Percentiles rank a stretch among this genome's conserved stretches.
These are phyloP conservation scores for Hypoxylon lienhwacheense DNA, from an alignment of 495 filamentous ascomycete genomes.

Conservation along the genomic window DNA sequence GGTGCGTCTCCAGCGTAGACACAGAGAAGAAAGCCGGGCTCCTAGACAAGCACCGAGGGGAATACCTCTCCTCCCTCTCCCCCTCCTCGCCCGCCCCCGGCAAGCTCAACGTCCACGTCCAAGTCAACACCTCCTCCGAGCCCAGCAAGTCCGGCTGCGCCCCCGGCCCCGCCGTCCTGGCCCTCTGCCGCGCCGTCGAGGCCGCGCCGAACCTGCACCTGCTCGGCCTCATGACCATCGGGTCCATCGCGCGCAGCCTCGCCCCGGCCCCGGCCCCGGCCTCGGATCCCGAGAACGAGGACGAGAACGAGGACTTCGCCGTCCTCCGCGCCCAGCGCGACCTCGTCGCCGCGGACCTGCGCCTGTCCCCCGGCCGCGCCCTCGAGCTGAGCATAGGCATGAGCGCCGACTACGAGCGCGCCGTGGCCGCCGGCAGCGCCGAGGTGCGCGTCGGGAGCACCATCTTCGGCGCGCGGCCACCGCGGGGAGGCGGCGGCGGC, in stretches of 20 bases:
- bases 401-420: conserved; percentile 93
- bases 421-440: conserved; percentile 77
- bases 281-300: conserved; percentile 59
- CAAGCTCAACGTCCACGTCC: conserved; percentile 78
- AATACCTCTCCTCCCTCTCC: conserved; percentile 45
- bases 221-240: conserved; percentile 94
- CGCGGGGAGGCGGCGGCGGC: too few species aligned
- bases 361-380: conserved; percentile 27
- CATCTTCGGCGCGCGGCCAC: conserved; percentile 82
- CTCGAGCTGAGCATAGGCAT: conserved; percentile 74
- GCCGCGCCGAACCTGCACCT: conserved; percentile 73
- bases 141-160: conserved; percentile 78
- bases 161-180: conserved; percentile 60
- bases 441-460: conserved; percentile 96
- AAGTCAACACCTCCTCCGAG: conserved; percentile 94
- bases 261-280: conserved; percentile 63
- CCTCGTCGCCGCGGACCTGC: conserved; percentile 52
- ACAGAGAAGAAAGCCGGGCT: conserved; percentile 79
- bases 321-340: conserved; percentile 70
- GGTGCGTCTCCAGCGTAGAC: conserved; percentile 89
- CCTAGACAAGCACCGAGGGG: conserved; percentile 74
- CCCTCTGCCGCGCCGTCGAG: conserved; percentile 63
- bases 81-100: conserved; percentile 30
- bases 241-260: conserved; percentile 80
- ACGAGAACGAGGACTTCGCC: conserved; percentile 89